Evolutionary conservation across 2,329 filamentous ascomycete genomes (phyloP).

Genomic region (Neurospora sp.): DNA sequence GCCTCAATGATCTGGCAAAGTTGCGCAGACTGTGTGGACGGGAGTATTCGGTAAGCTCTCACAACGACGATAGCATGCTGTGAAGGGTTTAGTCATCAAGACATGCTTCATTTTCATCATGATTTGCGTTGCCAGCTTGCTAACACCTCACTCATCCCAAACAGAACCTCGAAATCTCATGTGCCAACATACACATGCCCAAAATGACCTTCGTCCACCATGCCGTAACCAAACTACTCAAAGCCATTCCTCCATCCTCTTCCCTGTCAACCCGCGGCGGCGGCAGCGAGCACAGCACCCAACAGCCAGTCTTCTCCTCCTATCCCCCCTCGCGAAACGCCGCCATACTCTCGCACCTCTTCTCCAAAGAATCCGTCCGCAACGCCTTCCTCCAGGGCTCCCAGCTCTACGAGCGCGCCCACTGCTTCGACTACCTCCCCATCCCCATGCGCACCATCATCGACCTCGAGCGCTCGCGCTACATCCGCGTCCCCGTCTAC

Average conservation of each 20-base stretch:
- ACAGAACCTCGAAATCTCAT: not conserved
- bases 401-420: slow-evolving; percentile 49
- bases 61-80: not conserved
- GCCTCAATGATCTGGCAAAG: slow-evolving; percentile 33
- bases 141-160: not conserved
- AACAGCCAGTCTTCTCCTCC: slow-evolving; percentile 19
- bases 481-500: not conserved
- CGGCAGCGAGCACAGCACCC: not conserved
- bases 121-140: not conserved
- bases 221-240: slow-evolving; percentile 35
- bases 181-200: not conserved
- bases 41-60: not conserved
- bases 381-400: slow-evolving; percentile 55
- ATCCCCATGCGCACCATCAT: not conserved
- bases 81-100: not conserved
- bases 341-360: slow-evolving; percentile 32
- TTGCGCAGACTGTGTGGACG: slow-evolving; percentile 17
- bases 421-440: slow-evolving; percentile 19
- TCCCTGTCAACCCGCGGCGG: slow-evolving; percentile 2
- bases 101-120: not conserved
- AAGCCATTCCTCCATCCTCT: slow-evolving; percentile 21
- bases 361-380: slow-evolving; percentile 38
- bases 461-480: not conserved
- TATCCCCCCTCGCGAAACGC: slow-evolving; percentile 38
- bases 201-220: slow-evolving; percentile 35